Percentiles rank a stretch among this genome's conserved stretches.
These are phyloP conservation scores for Chlorella sp. DNA, from an alignment of 139 green algal genomes.

Conservation along the genomic window DNA sequence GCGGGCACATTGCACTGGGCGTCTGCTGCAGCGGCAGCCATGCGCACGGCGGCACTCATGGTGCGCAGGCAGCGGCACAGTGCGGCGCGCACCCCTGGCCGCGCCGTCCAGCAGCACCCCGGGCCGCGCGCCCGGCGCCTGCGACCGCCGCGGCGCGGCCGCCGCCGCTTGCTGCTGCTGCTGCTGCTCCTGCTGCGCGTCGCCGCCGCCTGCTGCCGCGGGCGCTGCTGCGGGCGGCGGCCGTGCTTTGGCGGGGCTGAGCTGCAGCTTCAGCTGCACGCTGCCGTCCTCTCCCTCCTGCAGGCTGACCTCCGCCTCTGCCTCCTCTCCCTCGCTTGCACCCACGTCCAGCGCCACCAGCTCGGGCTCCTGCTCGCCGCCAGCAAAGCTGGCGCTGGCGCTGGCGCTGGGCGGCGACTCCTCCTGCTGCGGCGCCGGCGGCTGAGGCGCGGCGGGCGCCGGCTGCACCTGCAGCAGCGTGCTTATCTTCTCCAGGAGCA, in stretches of 20 bases:
- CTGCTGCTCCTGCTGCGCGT: not conserved
- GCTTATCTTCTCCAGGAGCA: conserved; percentile 33
- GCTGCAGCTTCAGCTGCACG: conserved; percentile 14
- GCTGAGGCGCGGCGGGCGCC: not conserved
- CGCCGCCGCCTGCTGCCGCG: not conserved
- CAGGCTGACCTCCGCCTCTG: conserved; percentile 13
- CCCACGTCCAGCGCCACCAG: not conserved
- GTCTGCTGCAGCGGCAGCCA: too few relatives aligned
- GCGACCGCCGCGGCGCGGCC: not conserved
- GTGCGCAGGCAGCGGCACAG: too few relatives aligned
- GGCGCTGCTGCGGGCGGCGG: too few relatives aligned
- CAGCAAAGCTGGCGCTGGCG: not conserved
- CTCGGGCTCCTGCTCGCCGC: not conserved
- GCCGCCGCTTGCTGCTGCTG: not conserved
- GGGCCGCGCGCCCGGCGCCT: not conserved
- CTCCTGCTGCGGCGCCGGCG: not conserved
- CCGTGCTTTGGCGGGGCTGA: conserved; percentile 21
- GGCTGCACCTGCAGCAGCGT: conserved; percentile 10
- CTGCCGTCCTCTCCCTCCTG: conserved; percentile 15
- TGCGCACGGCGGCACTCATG: too few relatives aligned
- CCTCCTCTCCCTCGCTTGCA: not conserved
- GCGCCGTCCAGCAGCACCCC: conserved; percentile 18
- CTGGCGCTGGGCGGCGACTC: too few relatives aligned
- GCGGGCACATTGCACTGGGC: too few relatives aligned
- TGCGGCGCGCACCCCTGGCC: conserved; percentile 15